Percentiles rank a stretch among this genome's conserved stretches.
Conservation (phyloP, 257 asterid species). For the Marsdenia floribunda region DNA sequence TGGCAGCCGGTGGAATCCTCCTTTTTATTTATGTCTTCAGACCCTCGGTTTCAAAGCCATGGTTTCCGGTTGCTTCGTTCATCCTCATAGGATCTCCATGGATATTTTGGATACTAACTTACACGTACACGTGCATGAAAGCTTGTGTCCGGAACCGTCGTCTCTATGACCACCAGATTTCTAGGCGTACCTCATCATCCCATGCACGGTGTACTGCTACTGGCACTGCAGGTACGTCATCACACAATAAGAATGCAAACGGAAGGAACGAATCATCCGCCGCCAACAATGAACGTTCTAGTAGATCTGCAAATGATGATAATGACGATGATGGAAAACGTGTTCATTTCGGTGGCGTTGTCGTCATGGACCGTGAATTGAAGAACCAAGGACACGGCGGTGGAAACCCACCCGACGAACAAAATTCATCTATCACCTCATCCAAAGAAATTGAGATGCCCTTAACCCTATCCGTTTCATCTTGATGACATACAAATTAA, state of each 20-base stretch:
- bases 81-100: constrained; percentile 62
- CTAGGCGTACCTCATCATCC: neutral
- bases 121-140: constrained; percentile 47
- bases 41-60: constrained; percentile 43
- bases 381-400: neutral
- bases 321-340: neutral
- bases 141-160: constrained; percentile 21
- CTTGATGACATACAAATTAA: neutral
- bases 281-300: neutral
- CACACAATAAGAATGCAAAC: constrained; percentile 2
- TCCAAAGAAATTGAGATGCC: constrained; percentile 32
- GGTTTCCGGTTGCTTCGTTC: constrained; percentile 61
- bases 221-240: neutral
- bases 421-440: constrained; percentile 15
- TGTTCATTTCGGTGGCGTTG: neutral
- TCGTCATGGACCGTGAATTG: neutral
- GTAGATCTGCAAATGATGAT: neutral
- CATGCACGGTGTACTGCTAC: neutral
- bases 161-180: neutral
- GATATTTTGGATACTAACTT: constrained; percentile 66
- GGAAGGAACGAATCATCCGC: neutral
- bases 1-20: constrained; percentile 52
- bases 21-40: constrained; percentile 47
- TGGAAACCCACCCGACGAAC: neutral
- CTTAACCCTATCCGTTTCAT: constrained; percentile 12